Percentiles rank a stretch among this genome's conserved stretches.
These are phyloP conservation scores for Akebia trifoliata DNA, from an alignment of 164 flowering plant genomes.

Conservation along the genomic window DNA sequence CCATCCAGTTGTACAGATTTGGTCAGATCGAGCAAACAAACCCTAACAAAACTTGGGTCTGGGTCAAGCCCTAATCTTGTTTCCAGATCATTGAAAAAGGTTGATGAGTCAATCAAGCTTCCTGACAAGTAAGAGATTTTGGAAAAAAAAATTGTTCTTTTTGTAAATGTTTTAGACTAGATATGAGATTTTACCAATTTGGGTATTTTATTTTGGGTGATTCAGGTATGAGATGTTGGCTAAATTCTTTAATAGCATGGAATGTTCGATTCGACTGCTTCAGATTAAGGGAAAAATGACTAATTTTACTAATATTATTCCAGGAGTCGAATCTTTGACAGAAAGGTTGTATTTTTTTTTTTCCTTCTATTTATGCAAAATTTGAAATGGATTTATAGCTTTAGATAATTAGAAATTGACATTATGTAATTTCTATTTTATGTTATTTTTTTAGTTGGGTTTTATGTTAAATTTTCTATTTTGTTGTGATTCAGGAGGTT, in stretches of 20 bases:
- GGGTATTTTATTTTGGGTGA: neutral
- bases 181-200: neutral
- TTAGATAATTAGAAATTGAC: neutral
- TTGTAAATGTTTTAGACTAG: neutral
- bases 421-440: neutral
- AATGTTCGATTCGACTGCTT: slow-evolving; percentile 54
- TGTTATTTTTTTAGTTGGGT: neutral
- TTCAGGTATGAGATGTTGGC: slow-evolving; percentile 41
- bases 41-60: neutral
- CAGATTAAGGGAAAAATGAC: slow-evolving; percentile 43
- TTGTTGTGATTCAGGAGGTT: slow-evolving; percentile 57
- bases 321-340: slow-evolving; percentile 47
- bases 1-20: slow-evolving; percentile 3
- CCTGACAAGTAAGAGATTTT: slow-evolving; percentile 30
- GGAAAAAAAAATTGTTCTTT: neutral
- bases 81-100: slow-evolving; percentile 1
- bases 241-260: slow-evolving; percentile 35
- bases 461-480: slow-evolving; percentile 3
- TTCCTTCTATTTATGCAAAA: neutral
- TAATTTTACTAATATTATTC: slow-evolving; percentile 47
- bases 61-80: neutral
- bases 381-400: neutral
- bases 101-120: slow-evolving; percentile 13
- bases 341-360: slow-evolving; percentile 81
- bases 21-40: neutral